These are phyloP conservation scores for Carex sylvatica DNA, from an alignment of 202 grass and related monocot genomes.

Conservation along the genomic window DNA sequence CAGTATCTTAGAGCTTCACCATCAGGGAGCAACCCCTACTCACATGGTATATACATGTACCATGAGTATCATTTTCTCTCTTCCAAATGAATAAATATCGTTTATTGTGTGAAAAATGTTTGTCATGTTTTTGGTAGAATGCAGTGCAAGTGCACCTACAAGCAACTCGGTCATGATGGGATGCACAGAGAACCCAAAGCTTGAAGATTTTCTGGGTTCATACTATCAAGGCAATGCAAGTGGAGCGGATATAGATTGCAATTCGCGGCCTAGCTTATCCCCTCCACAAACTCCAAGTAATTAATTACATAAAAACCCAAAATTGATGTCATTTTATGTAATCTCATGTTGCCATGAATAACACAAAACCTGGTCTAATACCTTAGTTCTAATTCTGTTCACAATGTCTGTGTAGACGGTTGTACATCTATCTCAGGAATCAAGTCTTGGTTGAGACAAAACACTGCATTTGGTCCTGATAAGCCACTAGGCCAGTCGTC, in stretches of 20 bases:
- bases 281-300: background rate
- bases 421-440: conserved; percentile 84
- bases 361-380: background rate
- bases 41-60: background rate
- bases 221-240: background rate
- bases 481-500: conserved; percentile 20
- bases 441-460: conserved; percentile 83
- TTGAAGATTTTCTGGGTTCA: background rate
- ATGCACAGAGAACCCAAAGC: background rate
- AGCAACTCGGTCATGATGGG: background rate
- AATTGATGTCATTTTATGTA: background rate
- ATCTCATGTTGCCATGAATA: conserved; percentile 1
- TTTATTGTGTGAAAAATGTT: no score
- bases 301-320: background rate
- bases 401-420: conserved; percentile 28
- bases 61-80: background rate
- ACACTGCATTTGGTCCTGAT: conserved; percentile 33
- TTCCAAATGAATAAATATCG: background rate
- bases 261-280: background rate
- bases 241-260: background rate
- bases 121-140: conserved; percentile 11
- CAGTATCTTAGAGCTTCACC: background rate
- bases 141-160: background rate
- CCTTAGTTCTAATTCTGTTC: conserved; percentile 26
- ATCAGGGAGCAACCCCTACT: background rate